Base-by-base conservation (phyloP, 495 filamentous ascomycete species). In the Aspergillus taichungensis region DNA sequence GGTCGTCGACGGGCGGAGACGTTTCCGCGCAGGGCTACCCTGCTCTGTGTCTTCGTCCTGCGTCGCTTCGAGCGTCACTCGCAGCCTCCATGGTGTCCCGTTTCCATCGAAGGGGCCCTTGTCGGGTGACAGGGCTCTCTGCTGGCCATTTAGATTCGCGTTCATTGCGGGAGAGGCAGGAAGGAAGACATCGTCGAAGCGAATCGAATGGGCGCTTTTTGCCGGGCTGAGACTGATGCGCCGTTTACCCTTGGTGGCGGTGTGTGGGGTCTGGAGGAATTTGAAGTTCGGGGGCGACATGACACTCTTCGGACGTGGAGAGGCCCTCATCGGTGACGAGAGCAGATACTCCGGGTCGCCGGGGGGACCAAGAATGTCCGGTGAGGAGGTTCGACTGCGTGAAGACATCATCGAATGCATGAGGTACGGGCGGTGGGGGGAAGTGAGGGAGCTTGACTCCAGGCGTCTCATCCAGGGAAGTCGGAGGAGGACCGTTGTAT, bases 21-120 rank as follows among this genome's bases (percentile, higher is more conserved):
- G 59, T 52, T 74, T 72, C 34, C 50, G 62, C 44, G 65, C 48
- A 11, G 59, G 61, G 28, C 55, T 63, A 8, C 39, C 55, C 18
- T 61, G 51, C 27, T 61, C 61, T 24, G 53, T 53, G 13, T 66
- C 64, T 24, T 70, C 67, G 30, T 75, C 67, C 42, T 73, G 74
- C 45, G 76, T 75, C 8, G 77, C 77, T 62, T 80, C 71, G 27
- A 80, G 66, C 3, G 76, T 76, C 37, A 80, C 68, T 13, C 74
- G 67, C 44, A 80, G 76, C 46, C 73, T 71, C 77, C 77, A 80
- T 34, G 77, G 77, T 46, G 71, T 77, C 7, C 61, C 51, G 51
- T 67, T 62, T 13, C 63, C 64, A 8, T 72, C 57, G 31, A 59
- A 46, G 34, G 54, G 58, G 6, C 49, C 43, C 24, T 69, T 71